Conservation (phyloP, 176 grass and related monocot genomes). For the Oryza longistaminata region DNA sequence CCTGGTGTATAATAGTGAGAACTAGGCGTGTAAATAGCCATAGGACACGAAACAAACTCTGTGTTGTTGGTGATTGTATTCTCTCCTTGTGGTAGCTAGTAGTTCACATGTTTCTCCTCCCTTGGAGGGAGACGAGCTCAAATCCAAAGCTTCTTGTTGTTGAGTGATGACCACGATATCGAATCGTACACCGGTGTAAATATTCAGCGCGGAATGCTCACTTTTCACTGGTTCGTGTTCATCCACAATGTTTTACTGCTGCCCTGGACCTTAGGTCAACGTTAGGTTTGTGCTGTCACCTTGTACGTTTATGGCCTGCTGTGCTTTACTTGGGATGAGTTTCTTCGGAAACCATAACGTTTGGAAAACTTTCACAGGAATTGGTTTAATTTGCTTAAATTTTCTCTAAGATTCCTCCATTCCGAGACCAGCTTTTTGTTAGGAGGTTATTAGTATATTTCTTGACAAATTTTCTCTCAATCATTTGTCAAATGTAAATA, state of each 20-base stretch:
- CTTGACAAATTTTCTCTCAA: too few species aligned
- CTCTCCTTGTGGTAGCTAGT: constrained; percentile 34
- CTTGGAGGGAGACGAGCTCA: constrained; percentile 30
- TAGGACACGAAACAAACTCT: constrained; percentile 19
- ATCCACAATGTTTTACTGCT: not conserved
- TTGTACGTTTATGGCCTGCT: too few species aligned
- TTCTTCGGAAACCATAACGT: too few species aligned
- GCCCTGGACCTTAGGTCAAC: not conserved
- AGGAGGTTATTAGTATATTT: too few species aligned
- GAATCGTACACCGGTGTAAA: constrained; percentile 36
- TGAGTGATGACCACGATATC: constrained; percentile 29
- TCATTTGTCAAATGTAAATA: too few species aligned
- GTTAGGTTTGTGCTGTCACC: not conserved
- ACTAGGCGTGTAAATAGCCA: constrained; percentile 40
- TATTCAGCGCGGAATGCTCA: not conserved
- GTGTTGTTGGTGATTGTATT: constrained; percentile 25
- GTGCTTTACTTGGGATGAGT: too few species aligned
- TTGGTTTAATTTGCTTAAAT: too few species aligned
- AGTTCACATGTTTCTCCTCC: constrained; percentile 37
- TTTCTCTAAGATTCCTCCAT: too few species aligned
- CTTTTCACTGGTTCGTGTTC: not conserved
- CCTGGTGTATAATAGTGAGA: constrained; percentile 78
- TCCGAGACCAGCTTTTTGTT: not conserved
- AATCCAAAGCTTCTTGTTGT: constrained; percentile 17
- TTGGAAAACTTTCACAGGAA: too few species aligned